Evolutionary conservation across 768 basidiomycete genomes (phyloP), one percentile per base, ranked within the genome.

Genomic region (Lactifluus rugatus): DNA sequence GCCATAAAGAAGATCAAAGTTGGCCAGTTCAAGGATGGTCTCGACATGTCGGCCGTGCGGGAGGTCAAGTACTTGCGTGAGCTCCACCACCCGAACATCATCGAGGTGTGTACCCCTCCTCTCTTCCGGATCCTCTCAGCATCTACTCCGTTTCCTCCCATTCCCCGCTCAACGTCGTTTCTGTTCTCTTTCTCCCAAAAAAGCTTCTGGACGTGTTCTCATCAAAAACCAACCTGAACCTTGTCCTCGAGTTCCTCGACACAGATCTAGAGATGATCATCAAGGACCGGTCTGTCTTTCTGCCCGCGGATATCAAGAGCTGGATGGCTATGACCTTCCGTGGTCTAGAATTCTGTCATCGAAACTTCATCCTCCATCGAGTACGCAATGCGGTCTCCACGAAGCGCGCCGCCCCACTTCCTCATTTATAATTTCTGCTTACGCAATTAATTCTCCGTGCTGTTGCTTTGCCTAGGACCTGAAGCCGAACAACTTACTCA

Each of bases 301-400:
- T 93, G 32, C 89, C 91, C 3, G 91, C 90, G 1, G 96, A 99
- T 70, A 93, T 97, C 74, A 99, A 99, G 71, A 87, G 88, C 62
- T 99, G 96, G 95, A 91, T 96, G 82, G 89, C 90, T 11, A 98
- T 98, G 96, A 93, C 89, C 0, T 84, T 98, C 67, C 84, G 93
- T 41, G 96, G 96, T 2, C 77, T 99, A n/a, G 96, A 98, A 71
- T 98, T 96, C 70, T 97, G 96, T 65, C 96, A 99, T 68, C 76
- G 94, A 52, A 94, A 93, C 70, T 94, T 85, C 66, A 81, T 98
- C 55, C 76, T 99, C 23, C 96, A 99, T 72, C 81, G 96, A 54
- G 95, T 96, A 69, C 62, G 80, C 11, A 23, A 6, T 31, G n/a
- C n/a, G n/a, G n/a, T n/a, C n/a, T n/a, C n/a, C 34, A 34, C 11